Evolutionary conservation across 306 rosid genomes (phyloP).

Genomic region (Cicer cuneatum): DNA sequence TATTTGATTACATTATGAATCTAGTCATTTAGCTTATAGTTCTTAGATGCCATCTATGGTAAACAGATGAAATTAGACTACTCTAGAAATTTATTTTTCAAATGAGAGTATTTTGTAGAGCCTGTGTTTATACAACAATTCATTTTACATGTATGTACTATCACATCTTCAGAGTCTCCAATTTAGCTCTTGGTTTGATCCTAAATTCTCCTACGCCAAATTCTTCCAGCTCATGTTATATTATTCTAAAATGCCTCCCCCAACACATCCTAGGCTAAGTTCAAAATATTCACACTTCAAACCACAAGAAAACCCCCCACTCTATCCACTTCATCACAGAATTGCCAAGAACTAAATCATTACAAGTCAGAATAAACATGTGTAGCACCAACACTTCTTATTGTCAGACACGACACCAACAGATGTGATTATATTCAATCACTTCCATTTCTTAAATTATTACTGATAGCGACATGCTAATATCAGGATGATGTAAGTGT

Average conservation of each 20-base stretch:
- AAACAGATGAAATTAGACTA: constrained; percentile 13
- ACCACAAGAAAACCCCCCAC: constrained; percentile 1
- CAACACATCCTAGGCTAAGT: constrained; percentile 29
- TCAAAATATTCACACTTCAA: constrained; percentile 30
- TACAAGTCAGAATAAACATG: neutral
- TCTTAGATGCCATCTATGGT: constrained; percentile 4
- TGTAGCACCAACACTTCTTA: neutral
- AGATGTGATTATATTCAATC: neutral
- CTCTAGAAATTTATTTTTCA: neutral
- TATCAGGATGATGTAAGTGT: neutral
- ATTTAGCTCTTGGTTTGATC: constrained; percentile 37
- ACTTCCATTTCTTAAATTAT: neutral
- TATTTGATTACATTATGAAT: constrained; percentile 29
- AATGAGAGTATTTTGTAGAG: neutral
- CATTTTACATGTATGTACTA: neutral
- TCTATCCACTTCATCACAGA: constrained; percentile 29
- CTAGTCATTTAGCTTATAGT: constrained; percentile 15
- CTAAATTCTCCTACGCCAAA: neutral
- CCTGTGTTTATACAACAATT: constrained; percentile 10
- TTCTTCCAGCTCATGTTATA: constrained; percentile 13
- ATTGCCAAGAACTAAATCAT: constrained; percentile 28
- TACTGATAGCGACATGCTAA: neutral
- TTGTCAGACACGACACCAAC: neutral
- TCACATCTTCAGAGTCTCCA: constrained; percentile 25
- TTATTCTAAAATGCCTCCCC: constrained; percentile 14